Evolutionary conservation across 768 basidiomycete species (phyloP).

Genomic region (Artomyces pyxidatus): DNA sequence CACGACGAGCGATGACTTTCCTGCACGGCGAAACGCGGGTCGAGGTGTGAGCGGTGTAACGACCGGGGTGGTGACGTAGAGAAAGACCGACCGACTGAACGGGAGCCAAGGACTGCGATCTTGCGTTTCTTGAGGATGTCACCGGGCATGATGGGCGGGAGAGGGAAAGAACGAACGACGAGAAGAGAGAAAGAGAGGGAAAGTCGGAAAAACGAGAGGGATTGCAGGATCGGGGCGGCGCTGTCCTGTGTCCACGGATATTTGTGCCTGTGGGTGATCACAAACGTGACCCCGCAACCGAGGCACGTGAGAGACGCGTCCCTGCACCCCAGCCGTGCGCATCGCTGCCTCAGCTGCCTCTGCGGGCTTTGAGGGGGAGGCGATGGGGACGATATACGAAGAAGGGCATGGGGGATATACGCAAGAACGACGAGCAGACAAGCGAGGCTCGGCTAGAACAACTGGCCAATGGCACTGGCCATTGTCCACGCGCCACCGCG

Average conservation of each 20-base stretch:
- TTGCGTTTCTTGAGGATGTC: constrained; percentile 68
- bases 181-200: not conserved
- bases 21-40: constrained; percentile 33
- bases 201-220: constrained; percentile 6
- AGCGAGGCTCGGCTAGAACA: too few relatives aligned
- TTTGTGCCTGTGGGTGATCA: not conserved
- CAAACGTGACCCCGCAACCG: not conserved
- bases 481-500: too few relatives aligned
- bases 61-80: too few relatives aligned
- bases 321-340: too few relatives aligned
- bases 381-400: too few relatives aligned
- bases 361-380: too few relatives aligned
- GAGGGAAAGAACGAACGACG: constrained; percentile 5
- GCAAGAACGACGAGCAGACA: too few relatives aligned
- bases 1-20: constrained; percentile 88
- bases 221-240: constrained; percentile 7
- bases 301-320: not conserved
- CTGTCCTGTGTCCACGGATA: not conserved
- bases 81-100: constrained; percentile 69
- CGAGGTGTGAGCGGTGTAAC: constrained; percentile 11
- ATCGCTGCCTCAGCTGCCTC: too few relatives aligned
- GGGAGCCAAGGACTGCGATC: constrained; percentile 81
- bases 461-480: too few relatives aligned
- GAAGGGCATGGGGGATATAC: too few relatives aligned
- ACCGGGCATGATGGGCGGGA: constrained; percentile 24